A percentile compares a stretch with the other conserved stretches of the same genome.
Evolutionary conservation across 306 rosid genomes (phyloP).

Genomic region (Malus sieversii): DNA sequence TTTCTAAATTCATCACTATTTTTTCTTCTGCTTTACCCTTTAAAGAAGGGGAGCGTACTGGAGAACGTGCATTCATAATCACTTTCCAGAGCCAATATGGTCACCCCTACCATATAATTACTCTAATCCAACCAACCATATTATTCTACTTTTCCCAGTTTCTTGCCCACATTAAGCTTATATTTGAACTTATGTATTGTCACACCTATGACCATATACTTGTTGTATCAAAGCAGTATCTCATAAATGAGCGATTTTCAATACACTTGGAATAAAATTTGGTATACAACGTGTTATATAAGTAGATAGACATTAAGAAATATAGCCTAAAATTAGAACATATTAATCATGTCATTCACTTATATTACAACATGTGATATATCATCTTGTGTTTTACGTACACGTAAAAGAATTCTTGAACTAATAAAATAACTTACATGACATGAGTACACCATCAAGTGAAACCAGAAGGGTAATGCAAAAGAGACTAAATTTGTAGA

Average conservation of each 20-base stretch:
- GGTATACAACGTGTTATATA: too few relatives aligned
- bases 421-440: too few relatives aligned
- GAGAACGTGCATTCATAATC: neutral
- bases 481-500: too few relatives aligned
- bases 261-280: too few relatives aligned
- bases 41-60: neutral
- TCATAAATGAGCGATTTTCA: neutral
- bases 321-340: too few relatives aligned
- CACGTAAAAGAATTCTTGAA: too few relatives aligned
- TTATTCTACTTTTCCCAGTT: neutral
- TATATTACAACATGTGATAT: too few relatives aligned
- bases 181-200: neutral
- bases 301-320: too few relatives aligned
- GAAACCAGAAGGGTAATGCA: too few relatives aligned
- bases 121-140: neutral
- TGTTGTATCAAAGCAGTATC: neutral
- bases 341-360: too few relatives aligned
- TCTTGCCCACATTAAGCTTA: neutral
- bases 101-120: neutral
- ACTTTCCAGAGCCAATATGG: neutral
- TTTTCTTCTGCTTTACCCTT: neutral
- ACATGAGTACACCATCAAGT: fast-evolving
- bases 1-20: neutral
- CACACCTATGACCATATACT: neutral
- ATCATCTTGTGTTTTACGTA: too few relatives aligned